phyloP scores from a whole-genome alignment of 1,284 basidiomycete genomes.

The Sutorius eximius region DNA sequence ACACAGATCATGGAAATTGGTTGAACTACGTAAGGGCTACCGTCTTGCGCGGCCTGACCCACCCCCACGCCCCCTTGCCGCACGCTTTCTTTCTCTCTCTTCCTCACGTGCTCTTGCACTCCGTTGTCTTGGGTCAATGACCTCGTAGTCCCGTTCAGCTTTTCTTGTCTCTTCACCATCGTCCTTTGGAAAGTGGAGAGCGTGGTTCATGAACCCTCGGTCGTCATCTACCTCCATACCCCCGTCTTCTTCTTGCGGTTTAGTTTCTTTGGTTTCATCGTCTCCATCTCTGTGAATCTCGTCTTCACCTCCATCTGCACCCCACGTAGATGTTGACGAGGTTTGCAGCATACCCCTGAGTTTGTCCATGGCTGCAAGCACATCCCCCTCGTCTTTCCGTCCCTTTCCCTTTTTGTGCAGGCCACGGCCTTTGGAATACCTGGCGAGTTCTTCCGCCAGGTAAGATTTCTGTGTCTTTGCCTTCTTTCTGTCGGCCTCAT shows the following conservation, averaged over 20 bases:
- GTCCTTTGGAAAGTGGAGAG: constrained; percentile 77
- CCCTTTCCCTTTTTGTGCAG: constrained; percentile 51
- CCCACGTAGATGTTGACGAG: constrained; percentile 33
- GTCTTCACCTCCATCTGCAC: constrained; percentile 38
- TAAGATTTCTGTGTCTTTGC: constrained; percentile 66
- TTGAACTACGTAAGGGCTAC: constrained; percentile 12
- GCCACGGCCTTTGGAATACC: constrained; percentile 70
- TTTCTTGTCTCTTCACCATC: constrained; percentile 73
- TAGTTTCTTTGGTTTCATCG: constrained; percentile 17
- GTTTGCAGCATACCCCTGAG: constrained; percentile 72
- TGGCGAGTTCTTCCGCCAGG: constrained; percentile 77
- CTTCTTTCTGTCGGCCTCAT: constrained; percentile 58
- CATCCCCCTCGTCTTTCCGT: constrained; percentile 72
- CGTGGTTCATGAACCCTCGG: constrained; percentile 75
- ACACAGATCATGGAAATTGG: not conserved
- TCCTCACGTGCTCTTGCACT: constrained; percentile 72
- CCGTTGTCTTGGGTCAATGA: constrained; percentile 76
- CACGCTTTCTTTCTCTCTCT: constrained; percentile 63
- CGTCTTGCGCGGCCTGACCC: constrained; percentile 24
- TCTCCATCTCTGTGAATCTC: constrained; percentile 25
- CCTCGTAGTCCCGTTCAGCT: constrained; percentile 88
- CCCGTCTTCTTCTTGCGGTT: constrained; percentile 44
- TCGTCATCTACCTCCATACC: constrained; percentile 83
- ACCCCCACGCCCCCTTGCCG: constrained; percentile 28
- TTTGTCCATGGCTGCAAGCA: constrained; percentile 67